phyloP scores from a whole-genome alignment of 2,329 filamentous ascomycete genomes.

The Phialemoniopsis sp. region DNA sequence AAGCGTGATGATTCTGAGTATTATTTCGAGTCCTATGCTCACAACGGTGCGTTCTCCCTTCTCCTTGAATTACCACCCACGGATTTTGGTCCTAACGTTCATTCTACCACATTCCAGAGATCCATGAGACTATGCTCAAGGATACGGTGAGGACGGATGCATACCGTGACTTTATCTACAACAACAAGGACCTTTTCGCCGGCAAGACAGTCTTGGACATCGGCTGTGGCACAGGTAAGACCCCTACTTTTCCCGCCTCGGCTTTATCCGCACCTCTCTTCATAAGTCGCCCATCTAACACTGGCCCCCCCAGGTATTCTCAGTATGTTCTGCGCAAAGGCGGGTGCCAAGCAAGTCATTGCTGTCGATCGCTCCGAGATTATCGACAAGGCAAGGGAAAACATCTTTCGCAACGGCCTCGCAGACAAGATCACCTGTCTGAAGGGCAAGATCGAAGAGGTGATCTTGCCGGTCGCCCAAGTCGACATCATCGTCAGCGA shows the following conservation, averaged over 20 bases:
- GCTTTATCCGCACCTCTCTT: not conserved
- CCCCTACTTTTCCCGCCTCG: constrained; percentile 1
- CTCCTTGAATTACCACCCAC: not conserved
- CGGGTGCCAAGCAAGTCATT: constrained; percentile 80
- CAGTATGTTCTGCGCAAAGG: constrained; percentile 90
- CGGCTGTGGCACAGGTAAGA: constrained; percentile 68
- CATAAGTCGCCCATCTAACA: not conserved
- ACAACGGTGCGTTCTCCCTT: constrained; percentile 43
- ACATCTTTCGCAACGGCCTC: constrained; percentile 77
- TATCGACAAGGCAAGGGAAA: constrained; percentile 80
- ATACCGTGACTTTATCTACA: constrained; percentile 93
- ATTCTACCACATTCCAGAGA: constrained; percentile 47
- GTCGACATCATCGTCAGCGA: constrained; percentile 96
- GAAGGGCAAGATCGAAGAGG: constrained; percentile 84
- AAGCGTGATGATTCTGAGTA: constrained; percentile 34
- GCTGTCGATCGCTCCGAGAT: constrained; percentile 92
- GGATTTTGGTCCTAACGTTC: not conserved
- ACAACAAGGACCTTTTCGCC: constrained; percentile 81
- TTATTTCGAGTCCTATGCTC: constrained; percentile 60
- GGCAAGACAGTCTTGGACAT: constrained; percentile 88
- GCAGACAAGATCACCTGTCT: constrained; percentile 72
- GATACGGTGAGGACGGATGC: constrained; percentile 83
- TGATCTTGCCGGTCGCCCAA: constrained; percentile 68
- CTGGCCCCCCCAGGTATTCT: constrained; percentile 60
- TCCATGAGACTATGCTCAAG: constrained; percentile 95